Percentiles rank a stretch among this genome's conserved stretches.
These are phyloP conservation scores for Backusella liffmaniae DNA, from an alignment of 192 early-diverging fungal species.

Conservation along the genomic window DNA sequence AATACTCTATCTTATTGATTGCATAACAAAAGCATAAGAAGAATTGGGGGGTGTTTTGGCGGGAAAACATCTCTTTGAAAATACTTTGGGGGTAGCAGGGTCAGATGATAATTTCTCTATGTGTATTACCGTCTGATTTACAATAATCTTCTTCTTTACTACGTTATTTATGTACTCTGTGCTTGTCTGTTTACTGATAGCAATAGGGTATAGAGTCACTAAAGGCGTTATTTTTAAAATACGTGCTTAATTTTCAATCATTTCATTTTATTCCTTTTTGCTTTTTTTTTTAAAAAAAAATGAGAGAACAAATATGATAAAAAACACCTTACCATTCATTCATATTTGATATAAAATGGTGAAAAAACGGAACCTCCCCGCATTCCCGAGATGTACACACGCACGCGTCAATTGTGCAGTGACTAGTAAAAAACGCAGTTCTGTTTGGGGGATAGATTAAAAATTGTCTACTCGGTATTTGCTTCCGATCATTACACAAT, in stretches of 20 bases:
- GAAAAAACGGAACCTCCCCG: constrained; percentile 19
- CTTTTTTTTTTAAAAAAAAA: neutral
- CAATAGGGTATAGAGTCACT: neutral
- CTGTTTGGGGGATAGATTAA: constrained; percentile 23
- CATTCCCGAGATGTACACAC: constrained; percentile 17
- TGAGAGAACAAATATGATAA: neutral
- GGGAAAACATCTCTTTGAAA: constrained; percentile 13
- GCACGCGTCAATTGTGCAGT: constrained; percentile 17
- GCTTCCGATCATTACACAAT: constrained; percentile 10
- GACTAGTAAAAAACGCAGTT: neutral
- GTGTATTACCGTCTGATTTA: constrained; percentile 19
- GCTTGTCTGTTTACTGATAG: constrained; percentile 15
- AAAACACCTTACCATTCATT: neutral
- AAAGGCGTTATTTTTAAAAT: neutral
- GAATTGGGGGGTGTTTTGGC: constrained; percentile 16
- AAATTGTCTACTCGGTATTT: constrained; percentile 21
- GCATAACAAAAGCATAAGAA: constrained; percentile 1
- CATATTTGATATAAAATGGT: neutral
- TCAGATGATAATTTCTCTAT: constrained; percentile 5
- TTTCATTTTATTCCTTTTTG: neutral
- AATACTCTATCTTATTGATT: constrained; percentile 5
- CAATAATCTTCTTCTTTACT: constrained; percentile 26
- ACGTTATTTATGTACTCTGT: constrained; percentile 24
- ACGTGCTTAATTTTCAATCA: neutral
- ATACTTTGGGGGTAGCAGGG: constrained; percentile 5